Evolutionary conservation across 345 rosid genomes (phyloP).

Genomic region (Melaleuca quinquenervia): DNA sequence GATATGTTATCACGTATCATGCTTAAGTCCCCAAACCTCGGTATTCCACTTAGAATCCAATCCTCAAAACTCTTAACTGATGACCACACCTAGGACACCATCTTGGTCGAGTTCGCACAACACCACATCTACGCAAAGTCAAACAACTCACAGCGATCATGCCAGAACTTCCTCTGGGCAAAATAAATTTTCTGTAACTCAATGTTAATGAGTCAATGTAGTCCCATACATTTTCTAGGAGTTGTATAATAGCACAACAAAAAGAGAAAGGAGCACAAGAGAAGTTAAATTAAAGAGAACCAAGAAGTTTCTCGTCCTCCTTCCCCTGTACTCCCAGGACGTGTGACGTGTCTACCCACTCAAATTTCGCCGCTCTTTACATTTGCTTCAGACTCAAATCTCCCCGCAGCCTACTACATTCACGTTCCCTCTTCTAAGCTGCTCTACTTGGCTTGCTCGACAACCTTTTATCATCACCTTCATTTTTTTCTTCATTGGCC

Average conservation of each 20-base stretch:
- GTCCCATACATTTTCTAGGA: background rate
- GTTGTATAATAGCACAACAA: constrained; percentile 8
- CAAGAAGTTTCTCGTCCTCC: constrained; percentile 2
- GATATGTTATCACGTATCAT: background rate
- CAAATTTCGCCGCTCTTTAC: constrained; percentile 42
- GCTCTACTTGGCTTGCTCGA: constrained; percentile 2
- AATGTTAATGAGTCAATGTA: background rate
- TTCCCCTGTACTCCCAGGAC: background rate
- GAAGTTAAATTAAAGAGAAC: constrained; percentile 14
- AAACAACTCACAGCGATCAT: background rate
- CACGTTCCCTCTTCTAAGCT: constrained; percentile 3
- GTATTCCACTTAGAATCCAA: background rate
- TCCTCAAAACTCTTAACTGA: background rate
- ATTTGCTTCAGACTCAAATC: constrained; percentile 41
- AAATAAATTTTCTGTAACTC: background rate
- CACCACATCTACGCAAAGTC: background rate
- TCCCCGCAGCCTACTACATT: constrained; percentile 15
- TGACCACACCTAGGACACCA: background rate
- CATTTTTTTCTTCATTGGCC: constrained; percentile 12
- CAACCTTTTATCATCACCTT: constrained; percentile 4
- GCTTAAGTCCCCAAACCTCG: background rate
- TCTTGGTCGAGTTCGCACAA: background rate
- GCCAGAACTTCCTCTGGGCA: background rate
- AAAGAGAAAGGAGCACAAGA: constrained; percentile 8
- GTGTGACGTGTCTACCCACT: constrained; percentile 12